A percentile compares a stretch with the other conserved stretches of the same genome.
Evolutionary conservation across 352 stramenopile species (phyloP).

Genomic region (Globisporangium nunn): DNA sequence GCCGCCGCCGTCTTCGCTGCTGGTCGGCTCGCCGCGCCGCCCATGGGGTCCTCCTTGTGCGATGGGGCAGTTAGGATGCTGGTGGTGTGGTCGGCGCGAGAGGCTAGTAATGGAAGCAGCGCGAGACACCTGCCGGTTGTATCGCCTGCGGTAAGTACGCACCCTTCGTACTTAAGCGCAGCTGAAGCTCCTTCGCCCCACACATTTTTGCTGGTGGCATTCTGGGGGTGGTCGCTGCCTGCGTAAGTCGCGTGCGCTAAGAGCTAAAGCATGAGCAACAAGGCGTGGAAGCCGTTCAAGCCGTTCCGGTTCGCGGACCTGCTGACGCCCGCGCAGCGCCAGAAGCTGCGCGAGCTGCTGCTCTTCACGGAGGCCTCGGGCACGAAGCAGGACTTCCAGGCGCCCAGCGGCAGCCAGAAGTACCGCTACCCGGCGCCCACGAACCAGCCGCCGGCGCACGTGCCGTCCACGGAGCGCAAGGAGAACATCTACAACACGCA

Average conservation of each 20-base stretch:
- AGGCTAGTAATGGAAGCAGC: not conserved
- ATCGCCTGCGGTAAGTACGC: not conserved
- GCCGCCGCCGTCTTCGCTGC: conserved; percentile 7
- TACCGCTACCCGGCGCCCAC: conserved; percentile 77
- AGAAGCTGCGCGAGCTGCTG: conserved; percentile 75
- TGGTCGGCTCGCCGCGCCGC: conserved; percentile 9
- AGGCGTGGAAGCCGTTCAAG: conserved; percentile 74
- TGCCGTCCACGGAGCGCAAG: conserved; percentile 66
- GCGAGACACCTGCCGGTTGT: not conserved
- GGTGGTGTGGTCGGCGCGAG: not conserved
- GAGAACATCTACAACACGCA: conserved; percentile 82
- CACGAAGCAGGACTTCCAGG: conserved; percentile 66
- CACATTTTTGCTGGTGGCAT: not conserved
- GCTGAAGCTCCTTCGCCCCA: not conserved
- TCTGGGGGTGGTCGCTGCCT: not conserved
- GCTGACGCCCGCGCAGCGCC: conserved; percentile 54
- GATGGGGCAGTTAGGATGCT: not conserved
- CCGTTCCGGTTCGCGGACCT: conserved; percentile 73
- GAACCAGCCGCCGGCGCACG: conserved; percentile 60
- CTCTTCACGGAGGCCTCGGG: conserved; percentile 78
- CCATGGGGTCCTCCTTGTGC: conserved; percentile 3
- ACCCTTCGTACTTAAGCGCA: not conserved
- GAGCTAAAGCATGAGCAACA: conserved; percentile 24
- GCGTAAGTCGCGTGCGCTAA: not conserved
- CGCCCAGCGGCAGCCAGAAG: conserved; percentile 44